A percentile compares a stretch with the other conserved stretches of the same genome.
Evolutionary conservation across 2,329 filamentous ascomycete genomes (phyloP).

Genomic region (Cercospora janseana): DNA sequence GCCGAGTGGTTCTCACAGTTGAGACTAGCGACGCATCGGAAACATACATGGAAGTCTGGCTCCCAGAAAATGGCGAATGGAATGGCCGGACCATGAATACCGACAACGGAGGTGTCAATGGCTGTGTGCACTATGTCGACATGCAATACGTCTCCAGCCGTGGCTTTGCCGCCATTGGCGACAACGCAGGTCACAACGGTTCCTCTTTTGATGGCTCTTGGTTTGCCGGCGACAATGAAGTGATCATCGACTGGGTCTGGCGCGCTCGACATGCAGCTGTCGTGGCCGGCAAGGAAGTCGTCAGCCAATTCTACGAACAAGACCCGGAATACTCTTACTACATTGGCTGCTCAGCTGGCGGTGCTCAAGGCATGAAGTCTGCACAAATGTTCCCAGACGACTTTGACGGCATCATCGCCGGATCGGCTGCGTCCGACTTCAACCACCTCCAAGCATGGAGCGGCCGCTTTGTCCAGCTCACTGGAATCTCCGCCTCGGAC

Average conservation of each 20-base stretch:
- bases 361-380: conserved; percentile 49
- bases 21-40: conserved; percentile 42
- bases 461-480: conserved; percentile 44
- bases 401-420: conserved; percentile 51
- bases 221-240: conserved; percentile 34
- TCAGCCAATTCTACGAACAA: conserved; percentile 41
- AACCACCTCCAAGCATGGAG: conserved; percentile 47
- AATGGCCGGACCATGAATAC: conserved; percentile 39
- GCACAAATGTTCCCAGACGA: conserved; percentile 48
- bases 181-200: conserved; percentile 38
- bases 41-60: conserved; percentile 48
- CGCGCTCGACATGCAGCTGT: conserved; percentile 37
- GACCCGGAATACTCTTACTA: conserved; percentile 47
- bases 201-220: conserved; percentile 35
- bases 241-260: conserved; percentile 37
- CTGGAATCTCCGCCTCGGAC: conserved; percentile 41
- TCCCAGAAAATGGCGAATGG: conserved; percentile 40
- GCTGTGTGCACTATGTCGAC: conserved; percentile 37
- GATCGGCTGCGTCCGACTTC: conserved; percentile 46
- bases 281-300: conserved; percentile 36
- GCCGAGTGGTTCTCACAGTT: conserved; percentile 43
- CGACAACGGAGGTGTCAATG: conserved; percentile 38
- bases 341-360: conserved; percentile 50
- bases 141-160: conserved; percentile 35
- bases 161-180: conserved; percentile 38